phyloP scores from a whole-genome alignment of 1,139 yeast genomes.

The Sugiyamaella japonica region DNA sequence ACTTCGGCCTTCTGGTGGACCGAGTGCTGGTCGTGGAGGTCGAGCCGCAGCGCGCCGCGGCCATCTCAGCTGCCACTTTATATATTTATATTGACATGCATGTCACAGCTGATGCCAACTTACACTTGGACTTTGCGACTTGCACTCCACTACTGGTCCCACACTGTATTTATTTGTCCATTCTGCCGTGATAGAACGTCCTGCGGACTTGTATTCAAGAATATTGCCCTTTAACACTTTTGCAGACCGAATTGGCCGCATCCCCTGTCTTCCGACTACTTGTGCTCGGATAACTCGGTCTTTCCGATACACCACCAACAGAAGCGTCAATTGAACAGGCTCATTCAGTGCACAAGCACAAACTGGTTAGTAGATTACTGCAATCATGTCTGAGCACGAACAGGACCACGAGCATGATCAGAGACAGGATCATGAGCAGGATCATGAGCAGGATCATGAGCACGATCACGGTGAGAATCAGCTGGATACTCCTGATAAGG shows the following conservation, averaged over 20 bases:
- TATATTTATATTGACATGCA: neutral
- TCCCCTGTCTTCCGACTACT: too few relatives aligned
- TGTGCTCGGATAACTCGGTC: conserved; percentile 5
- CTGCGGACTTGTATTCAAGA: too few relatives aligned
- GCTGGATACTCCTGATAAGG: neutral
- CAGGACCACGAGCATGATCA: neutral
- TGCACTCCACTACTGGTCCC: neutral
- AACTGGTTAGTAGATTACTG: neutral
- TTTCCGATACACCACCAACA: neutral
- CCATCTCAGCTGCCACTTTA: neutral
- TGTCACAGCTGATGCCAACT: conserved; percentile 9
- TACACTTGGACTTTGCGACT: neutral
- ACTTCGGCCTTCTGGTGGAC: neutral
- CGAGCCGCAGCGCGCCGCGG: neutral
- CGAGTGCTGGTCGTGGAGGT: too few relatives aligned
- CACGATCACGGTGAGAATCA: conserved; percentile 6
- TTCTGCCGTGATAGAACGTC: neutral
- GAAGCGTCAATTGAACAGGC: neutral
- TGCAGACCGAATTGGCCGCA: neutral
- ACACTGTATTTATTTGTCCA: neutral
- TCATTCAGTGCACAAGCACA: neutral
- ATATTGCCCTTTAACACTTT: neutral
- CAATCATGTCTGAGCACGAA: neutral
- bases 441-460: neutral
- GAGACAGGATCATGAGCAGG: neutral